phyloP scores from a whole-genome alignment of 108 stramenopile genomes.

The Skeletonema costatum region DNA sequence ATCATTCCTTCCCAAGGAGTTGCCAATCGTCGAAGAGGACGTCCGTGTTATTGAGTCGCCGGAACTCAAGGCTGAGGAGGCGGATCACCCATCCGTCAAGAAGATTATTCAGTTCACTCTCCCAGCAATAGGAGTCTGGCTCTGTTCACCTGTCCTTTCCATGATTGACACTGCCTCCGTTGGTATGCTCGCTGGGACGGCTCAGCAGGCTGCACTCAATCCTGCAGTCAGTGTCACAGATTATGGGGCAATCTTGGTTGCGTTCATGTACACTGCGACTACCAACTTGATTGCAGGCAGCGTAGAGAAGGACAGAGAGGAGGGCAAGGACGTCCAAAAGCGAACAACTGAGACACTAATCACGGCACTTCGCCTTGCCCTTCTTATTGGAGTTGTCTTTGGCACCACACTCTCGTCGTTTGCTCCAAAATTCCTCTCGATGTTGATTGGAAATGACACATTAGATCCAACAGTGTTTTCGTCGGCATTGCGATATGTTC shows the following conservation, averaged over 20 bases:
- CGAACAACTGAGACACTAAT: slow-evolving; percentile 56
- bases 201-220: slow-evolving; percentile 84
- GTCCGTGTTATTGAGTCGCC: background rate
- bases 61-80: background rate
- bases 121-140: slow-evolving; percentile 87
- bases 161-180: slow-evolving; percentile 86
- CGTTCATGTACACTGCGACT: slow-evolving; percentile 85
- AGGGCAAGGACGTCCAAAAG: slow-evolving; percentile 30
- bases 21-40: background rate
- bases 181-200: slow-evolving; percentile 77
- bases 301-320: slow-evolving; percentile 51
- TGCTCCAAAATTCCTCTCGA: slow-evolving; percentile 45
- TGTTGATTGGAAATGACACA: slow-evolving; percentile 74
- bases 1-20: background rate
- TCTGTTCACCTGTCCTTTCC: slow-evolving; percentile 75
- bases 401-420: slow-evolving; percentile 57
- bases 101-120: slow-evolving; percentile 81
- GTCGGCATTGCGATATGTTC: slow-evolving; percentile 80
- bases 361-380: slow-evolving; percentile 69
- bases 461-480: slow-evolving; percentile 69
- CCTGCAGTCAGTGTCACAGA: slow-evolving; percentile 85
- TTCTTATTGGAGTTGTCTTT: slow-evolving; percentile 65
- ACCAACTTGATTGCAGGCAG: slow-evolving; percentile 82
- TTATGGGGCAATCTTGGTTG: slow-evolving; percentile 51
- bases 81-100: slow-evolving; percentile 36